A percentile compares a stretch with the other conserved stretches of the same genome.
These are phyloP conservation scores for Bertia moriformis DNA, from an alignment of 2,329 filamentous ascomycete species.

Conservation along the genomic window DNA sequence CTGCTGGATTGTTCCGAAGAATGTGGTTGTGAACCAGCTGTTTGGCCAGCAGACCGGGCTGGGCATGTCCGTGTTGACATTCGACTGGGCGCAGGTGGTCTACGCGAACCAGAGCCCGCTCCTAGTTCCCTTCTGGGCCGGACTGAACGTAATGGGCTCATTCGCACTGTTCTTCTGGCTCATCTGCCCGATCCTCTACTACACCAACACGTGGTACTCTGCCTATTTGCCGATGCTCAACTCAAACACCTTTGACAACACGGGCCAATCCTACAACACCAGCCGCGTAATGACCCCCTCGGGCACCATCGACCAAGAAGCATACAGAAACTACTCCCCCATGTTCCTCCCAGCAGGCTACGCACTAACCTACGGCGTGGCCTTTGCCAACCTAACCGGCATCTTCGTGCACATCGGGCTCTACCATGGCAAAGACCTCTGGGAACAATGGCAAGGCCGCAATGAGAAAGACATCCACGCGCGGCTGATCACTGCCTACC, in stretches of 20 bases:
- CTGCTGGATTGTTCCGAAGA: conserved; percentile 13
- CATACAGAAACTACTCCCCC: conserved; percentile 10
- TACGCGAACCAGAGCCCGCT: conserved; percentile 14
- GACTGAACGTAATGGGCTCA: background rate
- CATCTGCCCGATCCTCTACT: conserved; percentile 41
- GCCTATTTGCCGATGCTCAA: conserved; percentile 28
- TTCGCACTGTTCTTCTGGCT: conserved; percentile 25
- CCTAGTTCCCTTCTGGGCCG: conserved; percentile 24
- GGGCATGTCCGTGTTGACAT: conserved; percentile 16
- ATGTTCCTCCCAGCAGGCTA: conserved; percentile 13
- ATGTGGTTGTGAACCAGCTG: conserved; percentile 11
- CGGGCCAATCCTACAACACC: conserved; percentile 12
- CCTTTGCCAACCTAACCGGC: conserved; percentile 15
- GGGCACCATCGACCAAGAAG: conserved; percentile 11
- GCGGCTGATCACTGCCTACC: conserved; percentile 23
- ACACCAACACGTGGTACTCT: conserved; percentile 39
- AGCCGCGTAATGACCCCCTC: conserved; percentile 10
- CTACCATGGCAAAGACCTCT: conserved; percentile 10
- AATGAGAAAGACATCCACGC: conserved; percentile 19
- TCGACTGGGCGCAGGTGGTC: conserved; percentile 21
- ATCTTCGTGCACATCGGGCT: conserved; percentile 13
- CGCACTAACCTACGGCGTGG: conserved; percentile 16
- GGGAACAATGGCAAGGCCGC: background rate
- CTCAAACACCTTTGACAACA: conserved; percentile 10
- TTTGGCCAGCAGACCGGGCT: conserved; percentile 13